These are phyloP conservation scores for Piloderma croceum DNA, from an alignment of 768 basidiomycete genomes.

Conservation along the genomic window DNA sequence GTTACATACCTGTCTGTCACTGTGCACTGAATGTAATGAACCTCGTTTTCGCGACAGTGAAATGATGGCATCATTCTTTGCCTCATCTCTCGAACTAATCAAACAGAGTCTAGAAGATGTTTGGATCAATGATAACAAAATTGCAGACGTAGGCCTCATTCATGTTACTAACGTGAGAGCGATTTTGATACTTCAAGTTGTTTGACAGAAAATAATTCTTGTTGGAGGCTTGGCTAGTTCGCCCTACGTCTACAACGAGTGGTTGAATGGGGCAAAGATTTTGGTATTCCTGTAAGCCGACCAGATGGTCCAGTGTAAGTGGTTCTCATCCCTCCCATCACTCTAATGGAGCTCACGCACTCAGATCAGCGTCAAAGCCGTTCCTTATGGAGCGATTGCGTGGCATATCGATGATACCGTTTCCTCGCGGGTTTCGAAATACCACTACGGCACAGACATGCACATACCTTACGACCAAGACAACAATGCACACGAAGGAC, in stretches of 20 bases:
- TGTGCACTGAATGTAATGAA: background rate
- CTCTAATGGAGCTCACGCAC: no score
- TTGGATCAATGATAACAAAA: slow-evolving; percentile 12
- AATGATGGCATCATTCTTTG: slow-evolving; percentile 15
- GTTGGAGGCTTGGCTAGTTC: slow-evolving; percentile 28
- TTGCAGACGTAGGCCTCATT: slow-evolving; percentile 10
- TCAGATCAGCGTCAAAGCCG: slow-evolving; percentile 17
- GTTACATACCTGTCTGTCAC: background rate
- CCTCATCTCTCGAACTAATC: slow-evolving; percentile 11
- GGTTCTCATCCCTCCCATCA: no score
- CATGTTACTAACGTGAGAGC: no score
- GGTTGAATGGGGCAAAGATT: slow-evolving; percentile 14
- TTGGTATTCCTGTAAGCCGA: slow-evolving; percentile 21
- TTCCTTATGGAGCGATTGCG: slow-evolving; percentile 24
- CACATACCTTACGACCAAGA: slow-evolving; percentile 4
- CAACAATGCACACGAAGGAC: slow-evolving; percentile 11
- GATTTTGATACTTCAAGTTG: no score
- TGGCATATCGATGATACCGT: slow-evolving; percentile 26
- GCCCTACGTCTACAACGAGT: slow-evolving; percentile 21
- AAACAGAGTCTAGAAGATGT: slow-evolving; percentile 13
- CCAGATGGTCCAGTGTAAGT: slow-evolving; percentile 1
- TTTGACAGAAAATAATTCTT: slow-evolving; percentile 21
- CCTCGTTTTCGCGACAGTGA: background rate
- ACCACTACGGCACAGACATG: slow-evolving; percentile 20
- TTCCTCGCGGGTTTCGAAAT: slow-evolving; percentile 17